Base-by-base conservation (phyloP, 345 rosid genomes). In the Abelmoschus esculentus region DNA sequence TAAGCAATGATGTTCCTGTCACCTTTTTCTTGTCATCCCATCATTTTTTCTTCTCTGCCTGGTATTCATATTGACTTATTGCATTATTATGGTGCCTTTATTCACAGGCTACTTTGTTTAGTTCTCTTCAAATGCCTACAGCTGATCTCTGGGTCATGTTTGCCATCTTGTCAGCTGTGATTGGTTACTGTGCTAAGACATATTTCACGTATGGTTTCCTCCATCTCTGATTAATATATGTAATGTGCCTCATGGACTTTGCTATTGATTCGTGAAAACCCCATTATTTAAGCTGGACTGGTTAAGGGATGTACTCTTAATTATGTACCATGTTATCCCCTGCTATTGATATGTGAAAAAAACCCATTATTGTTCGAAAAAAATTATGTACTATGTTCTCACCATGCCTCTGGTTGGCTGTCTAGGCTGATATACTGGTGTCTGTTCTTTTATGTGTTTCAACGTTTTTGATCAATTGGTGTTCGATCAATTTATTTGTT, bases 121-220 rank as follows among this genome's bases (percentile, higher is more conserved):
- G 89, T 82, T 92, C 99, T 11, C 75, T 89, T 74, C 86, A 88
- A 72, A 84, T 78, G 87, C 93, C 96, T 50, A 89, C 83, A 73
- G 89, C 87, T 59, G 97, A 95, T 80, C 82, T 89, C 26, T 87
- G 93, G 96, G 98, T 95, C 52, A 47, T 47, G 5, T 13, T 47
- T 47, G 52, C 52, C 52, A 11, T 47, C n/a, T 47, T 47, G 17
- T 90, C 99, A 65, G 85, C 99, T 3, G 93, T 95, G 80, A 66
- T 95, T 72, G 99, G 98, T 73, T 95, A 95, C 77, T 83, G 91
- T 81, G 99, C 91, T 6, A 95, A 95, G 83, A 95, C 93, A 76
- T 95, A 95, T 80, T 95, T 95, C 89, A 91, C 99, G 98, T 95
- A 82, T 84, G 88, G 83, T 72, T 72, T 78, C 72, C 59, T 32